Evolutionary conservation across 352 stramenopile genomes (phyloP), one percentile per base, ranked within the genome.

Genomic region (Hyaloperonospora arabidopsidis): DNA sequence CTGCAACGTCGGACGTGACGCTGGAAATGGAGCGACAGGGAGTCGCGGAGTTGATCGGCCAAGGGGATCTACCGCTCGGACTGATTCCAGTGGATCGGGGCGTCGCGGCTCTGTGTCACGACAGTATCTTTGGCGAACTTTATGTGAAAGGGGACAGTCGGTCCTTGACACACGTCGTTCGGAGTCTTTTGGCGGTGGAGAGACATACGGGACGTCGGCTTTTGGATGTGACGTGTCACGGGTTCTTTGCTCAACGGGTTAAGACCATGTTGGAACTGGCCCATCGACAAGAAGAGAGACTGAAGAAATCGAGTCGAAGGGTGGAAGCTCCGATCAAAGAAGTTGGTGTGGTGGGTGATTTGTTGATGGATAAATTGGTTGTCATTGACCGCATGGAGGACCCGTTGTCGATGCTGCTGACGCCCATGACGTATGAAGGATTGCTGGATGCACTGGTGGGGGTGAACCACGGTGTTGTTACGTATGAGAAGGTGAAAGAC

Each of bases 371-470:
- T 25, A 83, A 77, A 43, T 50, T 87, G 8, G 68, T 91, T 15
- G 50, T 91, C 15, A 69, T 91, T 40, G 82, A 92, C 49, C 68
- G 82, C 2, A 85, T 87, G 76, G 70, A 89, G 49, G 79, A 93
- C 44, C 82, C 79, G 18, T 59, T 89, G 56, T 87, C 82, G 5
- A 86, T 93, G 77, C 49, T 93, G 52, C 59, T 90, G 22, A 89
- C 79, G 19, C 82, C 82, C 18, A 87, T 93, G 78, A 87, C 77
- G 58, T 93, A 93, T 54, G 82, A 93, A 66, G 82, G 79, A 1
- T 54, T 93, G 34, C 49, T 93, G 40, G 79, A 93, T 53, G 72
- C 77, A 12, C 62, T 89, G 1, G 57, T 93, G 11, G 77, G 76
- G 6, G 69, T 90, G 15, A 84, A 90, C 45, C 79, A 93, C 41